Evolutionary conservation across 2,329 filamentous ascomycete genomes (phyloP).

Genomic region (Ascomycota sp.): DNA sequence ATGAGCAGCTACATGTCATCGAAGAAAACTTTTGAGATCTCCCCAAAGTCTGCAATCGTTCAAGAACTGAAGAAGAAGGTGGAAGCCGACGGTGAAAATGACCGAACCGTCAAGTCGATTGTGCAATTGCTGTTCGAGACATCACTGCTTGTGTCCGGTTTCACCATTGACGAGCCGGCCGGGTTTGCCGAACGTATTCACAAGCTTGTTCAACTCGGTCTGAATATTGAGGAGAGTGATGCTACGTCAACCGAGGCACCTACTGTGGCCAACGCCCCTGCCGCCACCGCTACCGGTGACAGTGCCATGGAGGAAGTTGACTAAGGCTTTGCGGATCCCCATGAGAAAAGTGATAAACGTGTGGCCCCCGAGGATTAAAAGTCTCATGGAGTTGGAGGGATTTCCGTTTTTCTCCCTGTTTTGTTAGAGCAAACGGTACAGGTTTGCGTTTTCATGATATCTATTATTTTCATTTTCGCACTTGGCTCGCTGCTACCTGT

Average conservation of each 20-base stretch:
- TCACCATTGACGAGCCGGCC: slow-evolving; percentile 97
- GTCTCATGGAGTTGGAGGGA: slow-evolving; percentile 20
- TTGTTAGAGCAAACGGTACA: slow-evolving; percentile 13
- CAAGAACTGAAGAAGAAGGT: slow-evolving; percentile 99
- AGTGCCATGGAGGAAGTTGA: slow-evolving; percentile 99
- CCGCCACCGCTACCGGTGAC: slow-evolving; percentile 42
- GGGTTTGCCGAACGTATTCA: slow-evolving; percentile 97
- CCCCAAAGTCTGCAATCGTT: slow-evolving; percentile 92
- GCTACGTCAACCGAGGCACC: slow-evolving; percentile 36
- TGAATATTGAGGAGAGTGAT: slow-evolving; percentile 92
- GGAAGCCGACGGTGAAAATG: slow-evolving; percentile 88
- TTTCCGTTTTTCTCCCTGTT: neutral
- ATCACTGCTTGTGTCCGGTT: slow-evolving; percentile 90
- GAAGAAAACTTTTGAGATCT: slow-evolving; percentile 99
- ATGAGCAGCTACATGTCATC: slow-evolving; percentile 99
- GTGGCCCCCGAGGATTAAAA: slow-evolving; percentile 17
- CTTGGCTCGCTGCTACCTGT: slow-evolving; percentile 11
- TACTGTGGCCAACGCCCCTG: slow-evolving; percentile 32
- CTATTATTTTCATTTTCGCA: slow-evolving; percentile 7
- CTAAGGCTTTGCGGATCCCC: slow-evolving; percentile 27
- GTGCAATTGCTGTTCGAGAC: slow-evolving; percentile 98
- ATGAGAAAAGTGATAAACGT: slow-evolving; percentile 3
- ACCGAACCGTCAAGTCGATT: slow-evolving; percentile 97
- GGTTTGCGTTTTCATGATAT: slow-evolving; percentile 11
- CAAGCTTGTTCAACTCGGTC: slow-evolving; percentile 93